phyloP scores from a whole-genome alignment of 139 green algal species.

The Monoraphidium neglectum region DNA sequence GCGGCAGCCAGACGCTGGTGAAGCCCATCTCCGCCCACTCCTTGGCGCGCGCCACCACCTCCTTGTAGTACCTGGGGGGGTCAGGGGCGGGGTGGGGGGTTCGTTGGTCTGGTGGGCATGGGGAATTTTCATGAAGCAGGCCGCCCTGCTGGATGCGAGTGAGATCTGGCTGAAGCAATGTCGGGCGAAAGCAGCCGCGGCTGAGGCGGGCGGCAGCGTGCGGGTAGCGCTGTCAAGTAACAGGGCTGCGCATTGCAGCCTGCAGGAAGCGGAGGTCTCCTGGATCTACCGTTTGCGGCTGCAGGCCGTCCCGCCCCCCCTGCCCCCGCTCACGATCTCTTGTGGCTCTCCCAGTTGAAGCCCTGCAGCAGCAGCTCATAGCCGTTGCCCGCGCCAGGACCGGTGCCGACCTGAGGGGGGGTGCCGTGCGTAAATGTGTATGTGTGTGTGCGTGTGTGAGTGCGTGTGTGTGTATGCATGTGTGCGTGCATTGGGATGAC shows the following conservation, averaged over 20 bases:
- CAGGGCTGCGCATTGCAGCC: not conserved
- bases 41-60: no score
- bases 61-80: no score
- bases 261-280: not conserved
- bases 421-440: no score
- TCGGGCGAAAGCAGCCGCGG: not conserved
- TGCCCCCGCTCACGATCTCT: conserved; percentile 64
- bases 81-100: not conserved
- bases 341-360: conserved; percentile 96
- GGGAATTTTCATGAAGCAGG: not conserved
- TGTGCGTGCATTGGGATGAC: no score
- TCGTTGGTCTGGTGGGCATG: not conserved
- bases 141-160: no score
- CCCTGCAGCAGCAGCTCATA: conserved; percentile 44
- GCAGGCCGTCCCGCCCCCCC: conserved; percentile 31
- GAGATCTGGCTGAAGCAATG: not conserved
- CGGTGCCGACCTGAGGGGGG: no score
- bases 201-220: not conserved
- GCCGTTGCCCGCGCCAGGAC: no score
- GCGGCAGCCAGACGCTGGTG: conserved; percentile 94
- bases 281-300: not conserved
- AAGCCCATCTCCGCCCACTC: conserved; percentile 76
- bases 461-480: no score
- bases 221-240: not conserved
- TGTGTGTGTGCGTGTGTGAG: no score